Percentiles rank a stretch among this genome's conserved stretches.
Conservation (phyloP, 345 rosid species). For the Eucalyptus grandis region DNA sequence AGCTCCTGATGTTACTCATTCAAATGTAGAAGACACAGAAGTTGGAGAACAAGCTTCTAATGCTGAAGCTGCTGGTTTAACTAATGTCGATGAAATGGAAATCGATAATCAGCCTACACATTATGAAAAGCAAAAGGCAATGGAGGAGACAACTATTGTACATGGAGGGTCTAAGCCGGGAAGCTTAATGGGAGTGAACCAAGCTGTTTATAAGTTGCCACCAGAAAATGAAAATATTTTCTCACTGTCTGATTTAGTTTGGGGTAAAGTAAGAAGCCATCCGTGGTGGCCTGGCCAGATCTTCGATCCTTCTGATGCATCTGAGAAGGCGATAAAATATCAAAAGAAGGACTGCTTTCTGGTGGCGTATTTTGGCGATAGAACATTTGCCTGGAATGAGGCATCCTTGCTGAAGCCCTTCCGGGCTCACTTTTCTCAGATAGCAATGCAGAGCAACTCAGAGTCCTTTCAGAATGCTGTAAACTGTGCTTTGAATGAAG, state of each 20-base stretch:
- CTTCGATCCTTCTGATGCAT: constrained; percentile 54
- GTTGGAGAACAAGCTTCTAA: constrained; percentile 2
- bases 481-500: constrained; percentile 54
- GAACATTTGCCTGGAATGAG: constrained; percentile 74
- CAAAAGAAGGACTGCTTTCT: constrained; percentile 49
- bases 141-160: constrained; percentile 5
- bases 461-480: constrained; percentile 56
- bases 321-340: constrained; percentile 49
- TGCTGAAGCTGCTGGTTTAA: constrained; percentile 12
- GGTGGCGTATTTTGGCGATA: constrained; percentile 71
- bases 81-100: constrained; percentile 21
- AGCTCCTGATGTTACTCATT: background rate
- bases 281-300: constrained; percentile 93
- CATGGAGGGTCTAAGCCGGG: constrained; percentile 2
- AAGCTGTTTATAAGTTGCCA: constrained; percentile 27
- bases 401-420: constrained; percentile 48
- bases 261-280: constrained; percentile 79
- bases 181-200: constrained; percentile 5
- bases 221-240: constrained; percentile 30
- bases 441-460: constrained; percentile 45
- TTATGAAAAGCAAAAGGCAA: background rate
- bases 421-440: constrained; percentile 33
- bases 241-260: constrained; percentile 48
- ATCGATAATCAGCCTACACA: constrained; percentile 18
- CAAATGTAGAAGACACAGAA: background rate